Percentiles rank a stretch among this genome's conserved stretches.
phyloP scores from a whole-genome alignment of 805 yeast species.

The Metschnikowia colocasiae region DNA sequence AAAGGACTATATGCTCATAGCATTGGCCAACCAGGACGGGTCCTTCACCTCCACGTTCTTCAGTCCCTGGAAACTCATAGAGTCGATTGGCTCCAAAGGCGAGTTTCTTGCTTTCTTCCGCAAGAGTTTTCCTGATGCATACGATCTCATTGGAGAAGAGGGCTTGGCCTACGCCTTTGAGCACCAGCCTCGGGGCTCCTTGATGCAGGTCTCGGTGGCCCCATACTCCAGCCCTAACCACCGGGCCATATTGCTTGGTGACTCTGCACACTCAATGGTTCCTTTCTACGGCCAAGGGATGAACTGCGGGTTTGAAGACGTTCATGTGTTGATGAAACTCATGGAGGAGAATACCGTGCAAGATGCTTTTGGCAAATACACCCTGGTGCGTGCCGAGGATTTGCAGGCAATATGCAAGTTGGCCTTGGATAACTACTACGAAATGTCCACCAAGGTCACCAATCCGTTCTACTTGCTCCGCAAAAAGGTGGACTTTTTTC shows the following conservation, averaged over 20 bases:
- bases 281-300: constrained; percentile 98
- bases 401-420: constrained; percentile 71
- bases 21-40: constrained; percentile 79
- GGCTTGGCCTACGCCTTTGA: constrained; percentile 48
- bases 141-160: constrained; percentile 58
- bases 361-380: constrained; percentile 53
- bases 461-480: constrained; percentile 57
- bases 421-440: constrained; percentile 77
- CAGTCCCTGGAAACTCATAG: constrained; percentile 70
- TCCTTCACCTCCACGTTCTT: constrained; percentile 88
- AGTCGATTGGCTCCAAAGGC: constrained; percentile 43
- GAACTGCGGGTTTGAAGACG: constrained; percentile 95
- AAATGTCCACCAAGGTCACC: constrained; percentile 81
- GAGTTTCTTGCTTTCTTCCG: constrained; percentile 53
- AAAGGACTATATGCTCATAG: constrained; percentile 80
- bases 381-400: constrained; percentile 57
- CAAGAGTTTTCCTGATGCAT: constrained; percentile 70
- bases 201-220: constrained; percentile 64
- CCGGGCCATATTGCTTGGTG: constrained; percentile 72
- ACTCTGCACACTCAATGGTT: constrained; percentile 95
- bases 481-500: constrained; percentile 61
- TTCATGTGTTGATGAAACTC: constrained; percentile 58
- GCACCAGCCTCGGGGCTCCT: constrained; percentile 69
- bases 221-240: constrained; percentile 65
- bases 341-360: constrained; percentile 41